phyloP scores from a whole-genome alignment of 2,329 filamentous ascomycete genomes.

The Ophiostoma fasciatum region DNA sequence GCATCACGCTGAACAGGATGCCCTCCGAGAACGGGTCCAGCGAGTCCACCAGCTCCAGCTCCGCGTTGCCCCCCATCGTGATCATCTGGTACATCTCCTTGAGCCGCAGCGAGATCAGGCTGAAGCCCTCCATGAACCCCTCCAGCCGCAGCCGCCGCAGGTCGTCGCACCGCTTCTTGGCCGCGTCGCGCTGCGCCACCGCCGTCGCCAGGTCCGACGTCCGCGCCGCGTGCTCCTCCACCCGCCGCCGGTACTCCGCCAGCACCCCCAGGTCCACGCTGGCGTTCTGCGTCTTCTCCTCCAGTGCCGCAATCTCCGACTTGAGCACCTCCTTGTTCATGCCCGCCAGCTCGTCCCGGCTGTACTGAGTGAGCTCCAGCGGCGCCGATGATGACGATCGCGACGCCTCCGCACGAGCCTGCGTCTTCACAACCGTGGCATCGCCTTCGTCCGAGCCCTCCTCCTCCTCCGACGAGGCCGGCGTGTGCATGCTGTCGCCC shows the following conservation, averaged over 20 bases:
- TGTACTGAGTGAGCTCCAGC: conserved; percentile 59
- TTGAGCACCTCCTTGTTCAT: conserved; percentile 49
- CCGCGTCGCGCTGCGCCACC: conserved; percentile 62
- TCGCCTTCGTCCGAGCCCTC: conserved; percentile 16
- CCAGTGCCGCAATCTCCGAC: conserved; percentile 45
- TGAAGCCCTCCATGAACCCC: conserved; percentile 97
- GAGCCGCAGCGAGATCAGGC: conserved; percentile 77
- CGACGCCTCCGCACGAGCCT: too few relatives aligned
- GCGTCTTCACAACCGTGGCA: conserved; percentile 18
- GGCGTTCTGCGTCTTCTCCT: conserved; percentile 65
- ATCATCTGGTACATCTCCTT: conserved; percentile 99
- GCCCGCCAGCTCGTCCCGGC: conserved; percentile 50
- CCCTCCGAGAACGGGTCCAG: conserved; percentile 95
- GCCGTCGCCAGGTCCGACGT: conserved; percentile 74
- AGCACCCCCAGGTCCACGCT: conserved; percentile 74
- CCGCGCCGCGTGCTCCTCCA: conserved; percentile 24
- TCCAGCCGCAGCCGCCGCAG: conserved; percentile 79
- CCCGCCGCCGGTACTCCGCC: conserved; percentile 25
- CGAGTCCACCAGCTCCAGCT: conserved; percentile 91
- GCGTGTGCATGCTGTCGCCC: neutral
- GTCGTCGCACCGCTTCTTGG: conserved; percentile 87
- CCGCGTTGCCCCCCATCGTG: conserved; percentile 97
- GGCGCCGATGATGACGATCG: too few relatives aligned
- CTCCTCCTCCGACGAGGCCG: conserved; percentile 5
- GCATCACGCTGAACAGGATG: conserved; percentile 96